phyloP scores from a whole-genome alignment of 148 eudicot genomes.

The Oxyria digyna region DNA sequence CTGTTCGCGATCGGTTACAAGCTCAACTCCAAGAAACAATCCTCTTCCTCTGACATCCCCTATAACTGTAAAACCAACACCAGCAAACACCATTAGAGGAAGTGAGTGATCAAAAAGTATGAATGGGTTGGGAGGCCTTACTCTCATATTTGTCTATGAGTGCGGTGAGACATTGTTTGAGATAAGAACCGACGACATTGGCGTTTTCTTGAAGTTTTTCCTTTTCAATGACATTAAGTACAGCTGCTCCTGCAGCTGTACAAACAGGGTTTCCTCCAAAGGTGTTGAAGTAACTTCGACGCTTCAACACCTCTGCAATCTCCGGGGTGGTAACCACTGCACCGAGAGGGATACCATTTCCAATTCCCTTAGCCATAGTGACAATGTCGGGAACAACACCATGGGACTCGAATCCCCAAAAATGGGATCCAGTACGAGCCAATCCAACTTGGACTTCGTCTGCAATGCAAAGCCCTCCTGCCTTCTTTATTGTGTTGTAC shows the following conservation, averaged over 20 bases:
- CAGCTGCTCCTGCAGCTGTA: constrained; percentile 86
- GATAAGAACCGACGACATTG: constrained; percentile 53
- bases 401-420: constrained; percentile 93
- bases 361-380: constrained; percentile 99
- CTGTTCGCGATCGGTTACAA: constrained; percentile 63
- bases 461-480: constrained; percentile 89
- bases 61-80: constrained; percentile 42
- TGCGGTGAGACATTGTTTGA: constrained; percentile 55
- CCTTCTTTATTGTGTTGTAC: constrained; percentile 56
- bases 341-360: constrained; percentile 93
- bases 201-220: constrained; percentile 94
- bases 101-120: too few species aligned
- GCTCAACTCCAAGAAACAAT: constrained; percentile 81
- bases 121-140: constrained; percentile 30
- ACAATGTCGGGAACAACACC: constrained; percentile 97
- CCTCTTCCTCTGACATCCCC: constrained; percentile 99
- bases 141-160: constrained; percentile 76
- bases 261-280: constrained; percentile 98
- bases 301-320: constrained; percentile 74
- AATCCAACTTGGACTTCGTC: constrained; percentile 96
- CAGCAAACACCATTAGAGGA: neutral
- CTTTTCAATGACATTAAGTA: constrained; percentile 76
- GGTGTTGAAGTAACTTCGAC: constrained; percentile 80
- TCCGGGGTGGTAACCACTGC: constrained; percentile 97
- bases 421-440: constrained; percentile 93